These are phyloP conservation scores for Auriscalpium vulgare DNA, from an alignment of 768 basidiomycete genomes.

Conservation along the genomic window DNA sequence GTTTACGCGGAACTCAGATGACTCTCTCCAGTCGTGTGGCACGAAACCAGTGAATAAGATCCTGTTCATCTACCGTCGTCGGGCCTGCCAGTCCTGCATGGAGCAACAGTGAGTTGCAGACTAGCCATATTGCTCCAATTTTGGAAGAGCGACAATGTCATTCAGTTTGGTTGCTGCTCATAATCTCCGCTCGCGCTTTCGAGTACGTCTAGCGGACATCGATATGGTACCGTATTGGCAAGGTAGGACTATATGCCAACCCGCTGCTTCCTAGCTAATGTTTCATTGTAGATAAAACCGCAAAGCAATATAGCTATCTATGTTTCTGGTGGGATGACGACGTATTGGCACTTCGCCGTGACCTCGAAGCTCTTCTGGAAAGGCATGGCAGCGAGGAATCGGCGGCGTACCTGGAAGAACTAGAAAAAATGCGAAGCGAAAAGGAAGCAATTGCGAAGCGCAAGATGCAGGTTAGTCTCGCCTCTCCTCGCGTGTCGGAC, in stretches of 20 bases:
- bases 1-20: too few relatives aligned
- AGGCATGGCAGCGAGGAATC: background rate
- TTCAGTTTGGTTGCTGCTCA: background rate
- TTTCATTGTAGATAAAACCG: background rate
- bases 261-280: background rate
- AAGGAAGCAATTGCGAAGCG: background rate
- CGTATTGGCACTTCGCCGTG: background rate
- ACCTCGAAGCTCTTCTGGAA: background rate
- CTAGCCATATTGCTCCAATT: background rate
- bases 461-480: background rate
- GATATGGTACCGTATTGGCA: too few relatives aligned
- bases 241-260: too few relatives aligned
- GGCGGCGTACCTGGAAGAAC: background rate
- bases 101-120: background rate
- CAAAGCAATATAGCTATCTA: too few relatives aligned
- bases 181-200: background rate
- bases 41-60: constrained; percentile 5
- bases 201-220: background rate
- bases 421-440: background rate
- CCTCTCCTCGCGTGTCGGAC: too few relatives aligned
- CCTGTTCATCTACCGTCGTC: constrained; percentile 6
- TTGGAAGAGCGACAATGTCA: background rate
- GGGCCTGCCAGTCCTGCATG: constrained; percentile 8
- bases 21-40: constrained; percentile 2
- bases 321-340: too few relatives aligned